Percentiles rank a stretch among this genome's conserved stretches.
Evolutionary conservation across 2,329 filamentous ascomycete species (phyloP).

Genomic region (Fonsecaea multimorphosa): DNA sequence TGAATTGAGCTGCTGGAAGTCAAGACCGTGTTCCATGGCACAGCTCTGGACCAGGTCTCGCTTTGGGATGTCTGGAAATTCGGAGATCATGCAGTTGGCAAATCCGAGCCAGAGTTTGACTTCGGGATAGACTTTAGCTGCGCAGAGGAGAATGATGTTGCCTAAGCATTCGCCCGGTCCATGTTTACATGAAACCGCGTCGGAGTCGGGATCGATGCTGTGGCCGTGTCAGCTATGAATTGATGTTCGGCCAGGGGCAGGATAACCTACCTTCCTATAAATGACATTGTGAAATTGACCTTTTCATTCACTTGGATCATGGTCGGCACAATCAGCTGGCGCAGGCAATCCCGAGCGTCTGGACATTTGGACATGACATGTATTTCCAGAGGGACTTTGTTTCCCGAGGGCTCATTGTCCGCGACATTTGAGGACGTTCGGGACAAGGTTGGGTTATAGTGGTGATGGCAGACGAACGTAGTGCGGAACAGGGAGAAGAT

Average conservation of each 20-base stretch:
- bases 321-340: constrained; percentile 78
- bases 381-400: constrained; percentile 77
- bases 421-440: neutral
- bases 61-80: constrained; percentile 79
- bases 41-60: constrained; percentile 82
- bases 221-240: constrained; percentile 8
- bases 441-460: constrained; percentile 26
- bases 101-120: constrained; percentile 86
- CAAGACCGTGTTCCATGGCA: constrained; percentile 86
- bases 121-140: constrained; percentile 66
- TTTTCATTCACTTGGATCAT: constrained; percentile 84
- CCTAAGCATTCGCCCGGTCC: constrained; percentile 90
- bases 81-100: constrained; percentile 81
- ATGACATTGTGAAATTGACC: constrained; percentile 89
- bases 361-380: constrained; percentile 99
- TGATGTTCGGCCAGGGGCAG: constrained; percentile 19
- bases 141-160: constrained; percentile 93
- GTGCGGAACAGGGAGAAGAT: constrained; percentile 31
- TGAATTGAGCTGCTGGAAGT: constrained; percentile 79
- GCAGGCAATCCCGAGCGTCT: constrained; percentile 83
- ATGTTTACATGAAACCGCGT: constrained; percentile 86
- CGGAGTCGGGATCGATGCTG: constrained; percentile 71
- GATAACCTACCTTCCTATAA: constrained; percentile 74
- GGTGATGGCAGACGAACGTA: constrained; percentile 33
- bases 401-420: constrained; percentile 17